Evolutionary conservation across 805 yeast species (phyloP).

Genomic region (Ogataea methylovora): DNA sequence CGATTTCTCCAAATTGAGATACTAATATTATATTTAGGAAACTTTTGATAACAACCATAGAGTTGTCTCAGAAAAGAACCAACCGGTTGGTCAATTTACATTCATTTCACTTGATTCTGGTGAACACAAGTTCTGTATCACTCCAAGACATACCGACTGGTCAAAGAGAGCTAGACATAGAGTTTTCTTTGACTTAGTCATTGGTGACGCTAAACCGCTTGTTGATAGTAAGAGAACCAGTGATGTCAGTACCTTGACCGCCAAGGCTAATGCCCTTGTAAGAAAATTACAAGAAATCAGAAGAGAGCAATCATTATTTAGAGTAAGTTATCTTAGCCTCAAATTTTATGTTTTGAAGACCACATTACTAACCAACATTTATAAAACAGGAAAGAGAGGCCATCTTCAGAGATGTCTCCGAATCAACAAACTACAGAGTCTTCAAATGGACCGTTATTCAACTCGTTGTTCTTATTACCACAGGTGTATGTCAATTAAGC

Average conservation of each 20-base stretch:
- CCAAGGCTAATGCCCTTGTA: constrained; percentile 47
- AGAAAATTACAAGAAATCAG: constrained; percentile 52
- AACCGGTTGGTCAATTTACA: constrained; percentile 61
- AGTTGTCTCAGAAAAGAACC: constrained; percentile 62
- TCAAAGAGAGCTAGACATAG: constrained; percentile 48
- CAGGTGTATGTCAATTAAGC: constrained; percentile 68
- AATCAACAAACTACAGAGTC: constrained; percentile 60
- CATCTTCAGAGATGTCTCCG: constrained; percentile 63
- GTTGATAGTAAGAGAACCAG: constrained; percentile 63
- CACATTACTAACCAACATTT: neutral
- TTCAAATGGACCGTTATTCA: constrained; percentile 71
- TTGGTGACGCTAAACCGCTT: constrained; percentile 55
- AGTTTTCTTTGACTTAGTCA: constrained; percentile 60
- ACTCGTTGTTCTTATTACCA: constrained; percentile 51
- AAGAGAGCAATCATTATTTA: constrained; percentile 58
- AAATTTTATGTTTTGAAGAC: neutral
- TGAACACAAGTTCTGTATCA: constrained; percentile 72
- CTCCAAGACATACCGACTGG: constrained; percentile 40
- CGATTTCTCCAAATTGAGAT: too few species aligned
- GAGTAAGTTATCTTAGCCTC: constrained; percentile 20
- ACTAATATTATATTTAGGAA: too few species aligned
- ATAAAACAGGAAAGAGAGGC: constrained; percentile 51
- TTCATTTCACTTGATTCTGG: constrained; percentile 71
- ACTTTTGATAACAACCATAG: constrained; percentile 73
- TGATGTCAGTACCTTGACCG: constrained; percentile 48